phyloP scores from a whole-genome alignment of 2,329 filamentous ascomycete genomes.

The Aspergillus fischeri region DNA sequence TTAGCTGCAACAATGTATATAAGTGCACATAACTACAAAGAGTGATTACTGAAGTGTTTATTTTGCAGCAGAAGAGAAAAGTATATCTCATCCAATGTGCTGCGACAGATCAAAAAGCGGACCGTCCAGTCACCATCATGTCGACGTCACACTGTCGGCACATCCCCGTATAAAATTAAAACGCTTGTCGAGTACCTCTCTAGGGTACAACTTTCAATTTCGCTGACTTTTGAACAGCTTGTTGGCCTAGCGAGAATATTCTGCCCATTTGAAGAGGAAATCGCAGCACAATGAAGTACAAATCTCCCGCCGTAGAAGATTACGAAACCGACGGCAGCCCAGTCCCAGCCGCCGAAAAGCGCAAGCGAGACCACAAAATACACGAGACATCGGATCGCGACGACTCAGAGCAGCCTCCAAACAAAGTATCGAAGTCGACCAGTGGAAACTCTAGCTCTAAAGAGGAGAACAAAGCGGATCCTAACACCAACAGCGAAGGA shows the following conservation, averaged over 20 bases:
- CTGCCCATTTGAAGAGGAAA: not conserved
- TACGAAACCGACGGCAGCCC: conserved; percentile 14
- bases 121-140: conserved; percentile 1
- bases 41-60: not conserved
- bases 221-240: not conserved
- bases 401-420: conserved; percentile 12
- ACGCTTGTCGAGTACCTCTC: not conserved
- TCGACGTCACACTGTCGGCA: conserved; percentile 1
- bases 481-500: not conserved
- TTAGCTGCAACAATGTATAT: not conserved
- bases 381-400: not conserved
- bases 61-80: not conserved
- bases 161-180: not conserved
- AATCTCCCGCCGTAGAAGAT: conserved; percentile 17
- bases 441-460: not conserved
- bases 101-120: not conserved
- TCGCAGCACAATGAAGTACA: conserved; percentile 15
- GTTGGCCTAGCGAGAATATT: not conserved
- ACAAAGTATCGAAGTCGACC: conserved; percentile 9
- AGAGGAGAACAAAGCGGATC: conserved; percentile 2
- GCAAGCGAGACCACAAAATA: conserved; percentile 11
- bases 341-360: conserved; percentile 9
- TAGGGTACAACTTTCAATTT: not conserved
- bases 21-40: not conserved
- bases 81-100: not conserved